phyloP scores from a whole-genome alignment of 2,329 filamentous ascomycete genomes.

The Dactylellina cionopaga region DNA sequence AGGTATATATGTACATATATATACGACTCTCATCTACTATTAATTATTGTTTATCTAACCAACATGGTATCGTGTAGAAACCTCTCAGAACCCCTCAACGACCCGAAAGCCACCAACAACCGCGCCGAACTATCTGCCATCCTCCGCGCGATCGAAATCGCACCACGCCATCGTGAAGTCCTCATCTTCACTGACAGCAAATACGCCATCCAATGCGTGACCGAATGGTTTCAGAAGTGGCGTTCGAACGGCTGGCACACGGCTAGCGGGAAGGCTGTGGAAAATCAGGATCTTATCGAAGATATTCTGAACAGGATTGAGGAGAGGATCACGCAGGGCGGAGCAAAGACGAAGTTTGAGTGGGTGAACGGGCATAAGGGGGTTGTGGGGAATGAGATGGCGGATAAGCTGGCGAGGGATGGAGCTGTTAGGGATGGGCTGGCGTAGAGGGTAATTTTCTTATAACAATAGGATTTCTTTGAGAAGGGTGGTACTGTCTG shows the following conservation, averaged over 20 bases:
- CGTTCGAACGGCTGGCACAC: slow-evolving; percentile 80
- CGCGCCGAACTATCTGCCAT: slow-evolving; percentile 94
- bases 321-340: slow-evolving; percentile 69
- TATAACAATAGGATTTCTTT: no score
- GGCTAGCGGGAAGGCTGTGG: slow-evolving; percentile 74
- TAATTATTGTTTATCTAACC: neutral
- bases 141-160: slow-evolving; percentile 80
- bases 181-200: slow-evolving; percentile 88
- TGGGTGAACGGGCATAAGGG: slow-evolving; percentile 90
- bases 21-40: slow-evolving; percentile 39
- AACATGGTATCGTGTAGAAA: slow-evolving; percentile 62
- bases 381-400: slow-evolving; percentile 49
- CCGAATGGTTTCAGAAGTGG: slow-evolving; percentile 84
- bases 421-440: slow-evolving; percentile 32
- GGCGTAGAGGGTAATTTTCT: neutral
- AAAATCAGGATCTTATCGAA: slow-evolving; percentile 86
- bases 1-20: slow-evolving; percentile 63
- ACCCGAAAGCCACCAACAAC: slow-evolving; percentile 87
- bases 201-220: slow-evolving; percentile 90
- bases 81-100: slow-evolving; percentile 78
- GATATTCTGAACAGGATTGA: slow-evolving; percentile 76
- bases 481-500: no score
- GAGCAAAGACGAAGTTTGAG: slow-evolving; percentile 74
- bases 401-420: slow-evolving; percentile 48
- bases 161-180: slow-evolving; percentile 73